A percentile compares a stretch with the other conserved stretches of the same genome.
phyloP scores from a whole-genome alignment of 2,329 filamentous ascomycete species.

The Ceratocystis papillata region DNA sequence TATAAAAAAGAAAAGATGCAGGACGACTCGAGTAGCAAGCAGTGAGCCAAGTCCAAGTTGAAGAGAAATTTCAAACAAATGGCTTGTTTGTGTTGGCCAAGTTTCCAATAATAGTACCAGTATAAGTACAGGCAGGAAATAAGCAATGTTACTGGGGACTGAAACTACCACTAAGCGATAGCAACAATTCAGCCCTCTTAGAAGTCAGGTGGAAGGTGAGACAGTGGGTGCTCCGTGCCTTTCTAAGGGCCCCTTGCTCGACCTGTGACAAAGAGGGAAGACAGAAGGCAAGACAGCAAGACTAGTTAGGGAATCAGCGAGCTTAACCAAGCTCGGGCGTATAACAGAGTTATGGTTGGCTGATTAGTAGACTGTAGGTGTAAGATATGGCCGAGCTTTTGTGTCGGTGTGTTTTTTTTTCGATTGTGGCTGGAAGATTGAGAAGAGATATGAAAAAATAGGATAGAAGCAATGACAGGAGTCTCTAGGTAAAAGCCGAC shows the following conservation, averaged over 20 bases:
- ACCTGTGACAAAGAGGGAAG: constrained; percentile 2
- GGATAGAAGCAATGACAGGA: background rate
- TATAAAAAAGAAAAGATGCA: constrained; percentile 17
- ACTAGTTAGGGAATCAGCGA: background rate
- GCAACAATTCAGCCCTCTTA: constrained; percentile 7
- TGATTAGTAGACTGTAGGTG: background rate
- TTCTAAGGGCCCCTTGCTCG: background rate
- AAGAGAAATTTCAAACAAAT: background rate
- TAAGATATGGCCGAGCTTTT: too few relatives aligned
- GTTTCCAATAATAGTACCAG: constrained; percentile 3
- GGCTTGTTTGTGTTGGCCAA: background rate
- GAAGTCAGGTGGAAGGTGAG: constrained; percentile 3
- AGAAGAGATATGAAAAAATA: background rate
- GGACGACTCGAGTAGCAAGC: background rate
- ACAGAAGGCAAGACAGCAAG: background rate
- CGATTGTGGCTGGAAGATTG: too few relatives aligned
- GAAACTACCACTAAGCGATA: constrained; percentile 10
- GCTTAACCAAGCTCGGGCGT: background rate
- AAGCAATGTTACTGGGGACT: constrained; percentile 2
- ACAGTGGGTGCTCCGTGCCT: constrained; percentile 12
- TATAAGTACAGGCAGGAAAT: background rate
- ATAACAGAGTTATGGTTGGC: background rate
- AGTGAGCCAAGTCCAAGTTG: background rate
- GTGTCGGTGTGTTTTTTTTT: too few relatives aligned
- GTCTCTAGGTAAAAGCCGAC: background rate